These are phyloP conservation scores for Prillingera fragicola DNA, from an alignment of 1,284 basidiomycete genomes.

Conservation along the genomic window DNA sequence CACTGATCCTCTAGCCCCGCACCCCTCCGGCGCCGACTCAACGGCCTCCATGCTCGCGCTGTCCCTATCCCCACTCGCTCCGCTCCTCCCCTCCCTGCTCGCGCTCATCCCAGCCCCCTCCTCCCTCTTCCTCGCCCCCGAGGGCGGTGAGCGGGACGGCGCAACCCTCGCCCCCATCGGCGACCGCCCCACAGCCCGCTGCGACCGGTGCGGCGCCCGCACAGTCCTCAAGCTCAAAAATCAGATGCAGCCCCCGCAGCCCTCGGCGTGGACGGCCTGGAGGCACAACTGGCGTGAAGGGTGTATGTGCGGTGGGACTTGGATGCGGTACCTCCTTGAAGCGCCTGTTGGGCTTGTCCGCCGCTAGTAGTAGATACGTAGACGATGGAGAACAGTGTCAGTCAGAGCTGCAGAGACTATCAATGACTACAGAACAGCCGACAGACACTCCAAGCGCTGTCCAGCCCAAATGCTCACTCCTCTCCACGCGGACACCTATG, in stretches of 20 bases:
- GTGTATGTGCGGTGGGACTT: constrained; percentile 38
- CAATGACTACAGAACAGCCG: too few relatives aligned
- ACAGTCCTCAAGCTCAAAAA: constrained; percentile 13
- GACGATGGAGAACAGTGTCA: too few relatives aligned
- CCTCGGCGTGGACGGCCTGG: constrained; percentile 17
- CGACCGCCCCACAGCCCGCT: constrained; percentile 16
- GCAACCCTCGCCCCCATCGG: constrained; percentile 23
- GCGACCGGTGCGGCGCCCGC: constrained; percentile 24
- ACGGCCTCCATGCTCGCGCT: constrained; percentile 17
- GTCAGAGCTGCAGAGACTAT: too few relatives aligned
- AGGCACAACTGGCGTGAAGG: constrained; percentile 11
- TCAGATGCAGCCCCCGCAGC: constrained; percentile 8
- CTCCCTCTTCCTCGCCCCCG: constrained; percentile 20
- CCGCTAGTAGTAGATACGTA: too few relatives aligned
- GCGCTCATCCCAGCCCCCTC: constrained; percentile 22
- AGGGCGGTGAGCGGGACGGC: constrained; percentile 19
- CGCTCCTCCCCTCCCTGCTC: constrained; percentile 11
- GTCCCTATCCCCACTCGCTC: constrained; percentile 10
- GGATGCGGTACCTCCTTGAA: constrained; percentile 22
- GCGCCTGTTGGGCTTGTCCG: constrained; percentile 4
- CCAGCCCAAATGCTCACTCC: background rate
- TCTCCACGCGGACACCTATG: background rate
- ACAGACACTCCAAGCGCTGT: too few relatives aligned
- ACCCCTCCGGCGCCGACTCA: constrained; percentile 12
- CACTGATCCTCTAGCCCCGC: background rate